phyloP scores from a whole-genome alignment of 352 stramenopile genomes.

The Globisporangium irregulare region DNA sequence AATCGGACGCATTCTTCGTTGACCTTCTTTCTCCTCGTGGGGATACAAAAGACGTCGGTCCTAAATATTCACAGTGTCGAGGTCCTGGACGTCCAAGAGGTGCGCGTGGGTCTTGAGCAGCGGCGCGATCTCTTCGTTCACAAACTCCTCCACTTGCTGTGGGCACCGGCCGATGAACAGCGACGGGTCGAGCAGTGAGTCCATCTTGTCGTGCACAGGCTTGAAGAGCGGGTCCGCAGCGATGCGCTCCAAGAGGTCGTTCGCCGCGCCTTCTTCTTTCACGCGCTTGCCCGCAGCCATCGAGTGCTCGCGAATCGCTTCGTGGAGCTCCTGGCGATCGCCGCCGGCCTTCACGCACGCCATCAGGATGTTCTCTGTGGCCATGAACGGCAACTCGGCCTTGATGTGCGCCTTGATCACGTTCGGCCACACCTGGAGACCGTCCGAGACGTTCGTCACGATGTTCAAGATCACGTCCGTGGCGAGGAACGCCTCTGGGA shows the following conservation, averaged over 20 bases:
- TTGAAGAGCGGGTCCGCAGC: conserved; percentile 92
- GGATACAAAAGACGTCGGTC: background rate
- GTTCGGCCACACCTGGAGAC: conserved; percentile 94
- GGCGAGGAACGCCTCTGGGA: conserved; percentile 97
- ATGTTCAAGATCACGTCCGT: conserved; percentile 98
- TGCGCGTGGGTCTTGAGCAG: conserved; percentile 90
- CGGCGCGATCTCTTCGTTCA: conserved; percentile 92
- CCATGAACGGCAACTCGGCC: conserved; percentile 99
- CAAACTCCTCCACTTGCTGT: conserved; percentile 96
- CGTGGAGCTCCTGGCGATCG: conserved; percentile 97
- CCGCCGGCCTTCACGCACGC: conserved; percentile 97
- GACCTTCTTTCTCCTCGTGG: background rate
- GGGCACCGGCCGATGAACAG: conserved; percentile 97
- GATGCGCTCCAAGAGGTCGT: conserved; percentile 98
- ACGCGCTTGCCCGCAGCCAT: conserved; percentile 97
- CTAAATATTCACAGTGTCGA: conserved; percentile 97
- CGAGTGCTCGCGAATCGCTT: conserved; percentile 98
- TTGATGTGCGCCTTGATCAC: conserved; percentile 97
- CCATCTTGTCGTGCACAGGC: conserved; percentile 94
- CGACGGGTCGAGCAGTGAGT: conserved; percentile 94
- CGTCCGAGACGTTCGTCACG: conserved; percentile 96
- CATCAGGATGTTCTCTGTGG: conserved; percentile 99
- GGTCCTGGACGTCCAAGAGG: conserved; percentile 89
- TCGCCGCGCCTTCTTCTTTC: conserved; percentile 97
- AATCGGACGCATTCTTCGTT: background rate